phyloP scores from a whole-genome alignment of 345 rosid genomes.

The Physaria fendleri region DNA sequence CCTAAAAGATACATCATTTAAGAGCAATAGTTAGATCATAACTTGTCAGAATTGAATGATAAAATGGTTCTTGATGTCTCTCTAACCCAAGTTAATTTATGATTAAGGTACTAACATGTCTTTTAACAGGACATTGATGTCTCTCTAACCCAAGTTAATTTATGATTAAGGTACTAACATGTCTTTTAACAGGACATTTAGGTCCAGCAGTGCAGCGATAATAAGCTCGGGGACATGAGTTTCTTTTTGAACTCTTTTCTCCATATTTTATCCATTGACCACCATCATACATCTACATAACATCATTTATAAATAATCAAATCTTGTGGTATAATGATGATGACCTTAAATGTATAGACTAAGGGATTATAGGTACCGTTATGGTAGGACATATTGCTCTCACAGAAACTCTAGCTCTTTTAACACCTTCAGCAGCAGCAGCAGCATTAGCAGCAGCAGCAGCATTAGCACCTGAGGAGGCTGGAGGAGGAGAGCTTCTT shows the following conservation, averaged over 20 bases:
- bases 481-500: constrained; percentile 31
- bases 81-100: too few relatives aligned
- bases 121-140: constrained; percentile 90
- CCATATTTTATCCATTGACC: constrained; percentile 99
- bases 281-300: constrained; percentile 77
- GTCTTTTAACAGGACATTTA: constrained; percentile 81
- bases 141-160: too few relatives aligned
- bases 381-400: constrained; percentile 83
- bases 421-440: constrained; percentile 47
- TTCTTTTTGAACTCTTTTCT: constrained; percentile 80
- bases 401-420: constrained; percentile 88
- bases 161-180: too few relatives aligned
- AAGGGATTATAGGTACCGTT: constrained; percentile 47
- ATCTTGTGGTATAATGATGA: not conserved
- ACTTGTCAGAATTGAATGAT: too few relatives aligned
- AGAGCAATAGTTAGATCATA: not conserved
- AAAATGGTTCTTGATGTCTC: too few relatives aligned
- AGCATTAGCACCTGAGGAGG: constrained; percentile 36
- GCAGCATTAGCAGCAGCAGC: too few relatives aligned
- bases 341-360: not conserved
- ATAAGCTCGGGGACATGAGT: constrained; percentile 91
- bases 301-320: not conserved
- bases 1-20: constrained; percentile 23
- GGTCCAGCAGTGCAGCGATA: constrained; percentile 81
- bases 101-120: too few relatives aligned